phyloP scores from a whole-genome alignment of 2,329 filamentous ascomycete genomes.

The Colletotrichum sp. region DNA sequence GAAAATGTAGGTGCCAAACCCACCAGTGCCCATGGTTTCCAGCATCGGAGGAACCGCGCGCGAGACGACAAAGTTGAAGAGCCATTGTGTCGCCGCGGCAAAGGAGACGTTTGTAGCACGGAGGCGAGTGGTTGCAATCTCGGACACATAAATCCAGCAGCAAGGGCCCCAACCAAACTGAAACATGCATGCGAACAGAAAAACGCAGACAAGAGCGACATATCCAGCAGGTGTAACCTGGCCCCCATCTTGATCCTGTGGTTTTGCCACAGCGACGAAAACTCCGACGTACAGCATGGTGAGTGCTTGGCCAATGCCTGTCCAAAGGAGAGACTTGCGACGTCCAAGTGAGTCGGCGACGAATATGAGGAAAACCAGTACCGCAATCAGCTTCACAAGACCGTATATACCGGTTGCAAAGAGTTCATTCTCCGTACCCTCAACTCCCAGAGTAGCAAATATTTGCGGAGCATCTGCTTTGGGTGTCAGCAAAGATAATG shows the following conservation, averaged over 20 bases:
- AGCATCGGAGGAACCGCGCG: slow-evolving; percentile 70
- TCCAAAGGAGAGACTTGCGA: slow-evolving; percentile 27
- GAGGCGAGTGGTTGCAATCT: slow-evolving; percentile 58
- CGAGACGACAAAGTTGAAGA: slow-evolving; percentile 71
- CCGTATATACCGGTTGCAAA: slow-evolving; percentile 71
- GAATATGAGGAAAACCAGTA: slow-evolving; percentile 22
- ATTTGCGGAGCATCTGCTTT: slow-evolving; percentile 56
- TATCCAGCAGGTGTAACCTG: slow-evolving; percentile 54
- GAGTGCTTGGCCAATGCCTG: slow-evolving; percentile 23
- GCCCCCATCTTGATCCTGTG: slow-evolving; percentile 39
- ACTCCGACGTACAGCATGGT: slow-evolving; percentile 50
- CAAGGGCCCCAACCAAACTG: slow-evolving; percentile 46
- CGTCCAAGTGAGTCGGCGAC: slow-evolving; percentile 27
- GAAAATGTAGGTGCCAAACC: slow-evolving; percentile 49
- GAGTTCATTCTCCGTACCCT: slow-evolving; percentile 60
- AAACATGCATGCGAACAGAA: slow-evolving; percentile 56
- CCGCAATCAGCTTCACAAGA: slow-evolving; percentile 54
- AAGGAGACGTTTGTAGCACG: slow-evolving; percentile 59
- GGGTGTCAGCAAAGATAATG: neutral
- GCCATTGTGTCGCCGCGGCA: slow-evolving; percentile 66
- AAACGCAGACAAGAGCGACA: slow-evolving; percentile 70
- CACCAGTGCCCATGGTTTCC: slow-evolving; percentile 45
- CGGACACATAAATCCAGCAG: slow-evolving; percentile 49
- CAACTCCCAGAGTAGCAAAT: slow-evolving; percentile 68
- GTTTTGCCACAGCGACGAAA: slow-evolving; percentile 65